Conservation (phyloP, 2,329 filamentous ascomycete species). For the Calonectria honghensis region DNA sequence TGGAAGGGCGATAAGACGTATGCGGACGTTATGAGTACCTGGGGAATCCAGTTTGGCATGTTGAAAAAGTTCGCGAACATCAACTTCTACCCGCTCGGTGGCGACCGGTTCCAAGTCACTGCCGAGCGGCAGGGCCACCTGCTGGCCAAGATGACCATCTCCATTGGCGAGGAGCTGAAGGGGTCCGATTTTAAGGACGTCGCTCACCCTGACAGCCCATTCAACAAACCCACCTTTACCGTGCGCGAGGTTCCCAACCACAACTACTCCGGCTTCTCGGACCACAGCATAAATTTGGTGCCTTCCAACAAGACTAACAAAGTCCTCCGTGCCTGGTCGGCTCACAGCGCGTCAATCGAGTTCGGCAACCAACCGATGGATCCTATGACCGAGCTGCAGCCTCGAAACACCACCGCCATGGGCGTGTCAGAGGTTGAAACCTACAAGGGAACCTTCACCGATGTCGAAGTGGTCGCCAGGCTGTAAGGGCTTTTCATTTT, state of each 20-base stretch:
- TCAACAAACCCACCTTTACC: slow-evolving; percentile 4
- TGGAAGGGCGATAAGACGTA: neutral
- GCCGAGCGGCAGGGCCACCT: neutral
- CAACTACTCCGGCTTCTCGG: neutral
- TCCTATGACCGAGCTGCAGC: neutral
- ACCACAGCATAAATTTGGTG: neutral
- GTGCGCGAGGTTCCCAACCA: slow-evolving; percentile 8
- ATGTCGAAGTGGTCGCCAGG: neutral
- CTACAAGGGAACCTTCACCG: neutral
- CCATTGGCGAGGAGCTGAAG: neutral
- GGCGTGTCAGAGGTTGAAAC: neutral
- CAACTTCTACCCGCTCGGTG: neutral
- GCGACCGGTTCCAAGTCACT: slow-evolving; percentile 2
- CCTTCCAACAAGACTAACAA: neutral
- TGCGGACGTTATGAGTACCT: neutral
- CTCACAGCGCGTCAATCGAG: neutral
- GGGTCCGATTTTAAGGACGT: neutral
- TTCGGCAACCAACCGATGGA: neutral
- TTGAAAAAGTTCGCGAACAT: neutral
- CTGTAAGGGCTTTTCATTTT: too few relatives aligned
- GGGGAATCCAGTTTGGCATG: slow-evolving; percentile 2
- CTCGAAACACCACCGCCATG: neutral
- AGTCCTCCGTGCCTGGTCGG: neutral
- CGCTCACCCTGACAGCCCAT: neutral
- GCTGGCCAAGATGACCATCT: neutral